Evolutionary conservation across 176 grass and related monocot genomes (phyloP).

Genomic region (Juncus effusus): DNA sequence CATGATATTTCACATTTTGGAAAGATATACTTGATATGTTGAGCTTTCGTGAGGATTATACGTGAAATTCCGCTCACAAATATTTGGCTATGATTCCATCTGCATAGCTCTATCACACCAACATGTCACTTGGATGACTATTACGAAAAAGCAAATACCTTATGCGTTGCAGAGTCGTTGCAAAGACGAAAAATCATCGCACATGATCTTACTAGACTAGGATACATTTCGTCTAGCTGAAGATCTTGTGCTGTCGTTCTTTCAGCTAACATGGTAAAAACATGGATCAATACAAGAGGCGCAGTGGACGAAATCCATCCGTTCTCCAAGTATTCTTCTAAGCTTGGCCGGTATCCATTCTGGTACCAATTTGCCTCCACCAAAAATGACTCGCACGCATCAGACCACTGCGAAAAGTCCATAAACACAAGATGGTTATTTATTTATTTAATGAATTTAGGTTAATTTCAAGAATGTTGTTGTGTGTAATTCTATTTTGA

Average conservation of each 20-base stretch:
- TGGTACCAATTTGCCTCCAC: conserved; percentile 45
- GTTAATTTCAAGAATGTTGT: no score
- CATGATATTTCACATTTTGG: no score
- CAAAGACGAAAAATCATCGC: conserved; percentile 40
- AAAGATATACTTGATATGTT: not conserved
- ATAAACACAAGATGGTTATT: no score
- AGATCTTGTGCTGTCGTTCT: not conserved
- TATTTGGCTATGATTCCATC: no score
- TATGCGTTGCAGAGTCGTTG: conserved; percentile 37
- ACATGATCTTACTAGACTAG: conserved; percentile 26
- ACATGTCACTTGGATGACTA: no score
- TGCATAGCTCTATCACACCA: no score
- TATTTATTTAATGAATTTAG: no score
- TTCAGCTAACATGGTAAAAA: conserved; percentile 3
- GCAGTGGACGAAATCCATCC: conserved; percentile 37
- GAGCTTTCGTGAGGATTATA: not conserved
- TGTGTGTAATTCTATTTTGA: no score
- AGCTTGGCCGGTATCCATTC: conserved; percentile 11
- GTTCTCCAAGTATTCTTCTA: conserved; percentile 45
- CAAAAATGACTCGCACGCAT: conserved; percentile 37
- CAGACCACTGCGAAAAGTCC: conserved; percentile 33
- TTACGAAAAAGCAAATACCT: not conserved
- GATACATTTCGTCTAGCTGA: conserved; percentile 14
- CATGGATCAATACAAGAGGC: conserved; percentile 36
- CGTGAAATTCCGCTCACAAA: no score